Evolutionary conservation across 2,329 filamentous ascomycete genomes (phyloP), one percentile per base, ranked within the genome.

Genomic region (Zasmidium cellare): DNA sequence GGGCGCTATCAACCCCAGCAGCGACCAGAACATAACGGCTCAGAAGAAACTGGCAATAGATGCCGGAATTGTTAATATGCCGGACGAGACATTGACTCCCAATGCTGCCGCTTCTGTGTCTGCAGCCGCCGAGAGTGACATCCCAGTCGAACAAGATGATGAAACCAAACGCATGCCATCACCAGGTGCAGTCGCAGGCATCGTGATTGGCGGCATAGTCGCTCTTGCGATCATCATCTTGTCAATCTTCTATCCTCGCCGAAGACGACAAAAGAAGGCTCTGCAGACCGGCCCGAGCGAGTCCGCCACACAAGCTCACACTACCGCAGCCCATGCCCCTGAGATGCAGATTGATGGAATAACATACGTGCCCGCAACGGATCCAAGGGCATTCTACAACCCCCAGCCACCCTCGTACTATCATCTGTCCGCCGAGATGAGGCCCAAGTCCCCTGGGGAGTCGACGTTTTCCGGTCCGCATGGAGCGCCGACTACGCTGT

Each of bases 1-100:
- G 14, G 89, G 88, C 2, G 87, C 84, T 1, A 87, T 92, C 63
- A 92, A 92, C 68, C 82, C 87, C 3, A 76, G 75, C 56, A 56
- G 55, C 3, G 71, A 63, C 1, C 53, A 55, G 14, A 57, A 60
- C 3, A 57, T 73, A 7, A 60, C 57, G 12, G 63, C 55, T 5
- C 71, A 73, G 46, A 64, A 65, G 35, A 59, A 59, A 18, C 50
- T 65, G 11, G 69, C 69, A 18, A 54, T 45, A 28, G 22, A 28
- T 41, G 48, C 41, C 2, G 18, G 55, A 35, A 46, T 46, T 20
- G 41, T 41, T 9, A 18, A 47, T 11, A 24, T 52, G n/a, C 55
- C 55, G 7, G 24, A 46, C 22, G 11, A 57, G 11, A 53, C 48
- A 14, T 41, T 57, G 19, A 20, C 22, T 9, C 3, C 47, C n/a